Evolutionary conservation across 176 grass and related monocot genomes (phyloP).

Genomic region (Oryza australiensis): DNA sequence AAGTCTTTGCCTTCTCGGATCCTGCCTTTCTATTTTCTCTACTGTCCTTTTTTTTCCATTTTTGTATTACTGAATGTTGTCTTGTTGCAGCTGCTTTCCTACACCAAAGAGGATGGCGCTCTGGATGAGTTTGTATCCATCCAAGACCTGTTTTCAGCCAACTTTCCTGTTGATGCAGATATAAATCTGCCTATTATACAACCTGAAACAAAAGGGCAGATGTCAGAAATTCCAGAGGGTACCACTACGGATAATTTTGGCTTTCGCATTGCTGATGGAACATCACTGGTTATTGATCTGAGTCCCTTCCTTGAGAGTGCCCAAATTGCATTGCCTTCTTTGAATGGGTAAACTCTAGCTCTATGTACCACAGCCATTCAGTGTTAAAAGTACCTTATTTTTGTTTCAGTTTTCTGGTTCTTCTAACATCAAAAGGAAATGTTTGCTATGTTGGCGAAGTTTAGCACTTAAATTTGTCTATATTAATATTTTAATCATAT

Average conservation of each 20-base stretch:
- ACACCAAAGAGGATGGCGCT: conserved; percentile 46
- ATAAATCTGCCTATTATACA: conserved; percentile 18
- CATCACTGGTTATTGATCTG: conserved; percentile 56
- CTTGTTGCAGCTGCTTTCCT: conserved; percentile 50
- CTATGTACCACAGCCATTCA: background rate
- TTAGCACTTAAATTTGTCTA: conserved; percentile 9
- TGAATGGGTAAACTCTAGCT: conserved; percentile 69
- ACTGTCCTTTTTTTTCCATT: background rate
- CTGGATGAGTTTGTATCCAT: conserved; percentile 46
- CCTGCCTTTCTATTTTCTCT: background rate
- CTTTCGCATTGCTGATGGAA: background rate
- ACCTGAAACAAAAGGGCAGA: conserved; percentile 25
- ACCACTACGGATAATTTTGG: background rate
- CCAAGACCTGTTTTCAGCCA: conserved; percentile 62
- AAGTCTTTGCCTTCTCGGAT: conserved; percentile 45
- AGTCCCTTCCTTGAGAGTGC: conserved; percentile 44
- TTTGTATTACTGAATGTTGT: conserved; percentile 29
- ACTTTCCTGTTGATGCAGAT: conserved; percentile 50
- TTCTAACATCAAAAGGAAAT: background rate
- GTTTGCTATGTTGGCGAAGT: conserved; percentile 14
- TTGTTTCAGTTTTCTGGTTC: background rate
- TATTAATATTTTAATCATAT: background rate
- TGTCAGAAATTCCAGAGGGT: conserved; percentile 25
- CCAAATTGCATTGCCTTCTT: conserved; percentile 63
- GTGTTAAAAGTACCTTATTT: background rate